A percentile compares a stretch with the other conserved stretches of the same genome.
These are phyloP conservation scores for Phycomyces blakesleeanus DNA, from an alignment of 192 early-diverging fungal species.

Conservation along the genomic window DNA sequence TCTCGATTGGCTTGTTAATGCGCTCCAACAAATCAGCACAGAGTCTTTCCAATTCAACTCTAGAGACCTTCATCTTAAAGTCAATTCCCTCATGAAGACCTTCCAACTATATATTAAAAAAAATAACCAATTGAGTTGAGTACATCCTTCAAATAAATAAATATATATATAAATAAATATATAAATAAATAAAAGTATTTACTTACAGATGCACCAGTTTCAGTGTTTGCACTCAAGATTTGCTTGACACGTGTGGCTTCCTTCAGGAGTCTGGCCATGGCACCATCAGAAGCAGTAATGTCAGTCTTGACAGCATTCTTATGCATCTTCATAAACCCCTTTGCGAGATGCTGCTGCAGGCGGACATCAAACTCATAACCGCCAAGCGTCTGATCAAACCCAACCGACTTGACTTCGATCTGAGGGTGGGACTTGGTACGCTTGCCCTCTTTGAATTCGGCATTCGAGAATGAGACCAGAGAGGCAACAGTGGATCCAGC, in stretches of 20 bases:
- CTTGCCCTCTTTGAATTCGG: conserved; percentile 57
- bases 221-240: conserved; percentile 91
- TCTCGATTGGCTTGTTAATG: conserved; percentile 69
- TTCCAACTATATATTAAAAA: conserved; percentile 59
- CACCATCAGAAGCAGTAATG: conserved; percentile 66
- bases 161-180: too few species aligned
- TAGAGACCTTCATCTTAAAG: conserved; percentile 74
- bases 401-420: conserved; percentile 78
- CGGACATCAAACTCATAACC: conserved; percentile 84
- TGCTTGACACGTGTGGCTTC: conserved; percentile 96
- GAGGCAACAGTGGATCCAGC: conserved; percentile 91
- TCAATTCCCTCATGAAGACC: conserved; percentile 82
- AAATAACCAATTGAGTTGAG: not conserved
- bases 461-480: conserved; percentile 72
- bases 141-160: too few species aligned
- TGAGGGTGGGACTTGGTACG: conserved; percentile 44
- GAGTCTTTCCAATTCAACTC: conserved; percentile 75
- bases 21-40: conserved; percentile 61
- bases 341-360: conserved; percentile 75
- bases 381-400: conserved; percentile 81
- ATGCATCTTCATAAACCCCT: conserved; percentile 62
- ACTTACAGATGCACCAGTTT: conserved; percentile 74
- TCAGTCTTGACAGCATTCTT: conserved; percentile 45
- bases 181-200: not conserved
- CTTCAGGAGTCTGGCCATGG: conserved; percentile 85